Percentiles rank a stretch among this genome's conserved stretches.
These are phyloP conservation scores for Lentinula guzmanii DNA, from an alignment of 768 basidiomycete genomes.

Conservation along the genomic window DNA sequence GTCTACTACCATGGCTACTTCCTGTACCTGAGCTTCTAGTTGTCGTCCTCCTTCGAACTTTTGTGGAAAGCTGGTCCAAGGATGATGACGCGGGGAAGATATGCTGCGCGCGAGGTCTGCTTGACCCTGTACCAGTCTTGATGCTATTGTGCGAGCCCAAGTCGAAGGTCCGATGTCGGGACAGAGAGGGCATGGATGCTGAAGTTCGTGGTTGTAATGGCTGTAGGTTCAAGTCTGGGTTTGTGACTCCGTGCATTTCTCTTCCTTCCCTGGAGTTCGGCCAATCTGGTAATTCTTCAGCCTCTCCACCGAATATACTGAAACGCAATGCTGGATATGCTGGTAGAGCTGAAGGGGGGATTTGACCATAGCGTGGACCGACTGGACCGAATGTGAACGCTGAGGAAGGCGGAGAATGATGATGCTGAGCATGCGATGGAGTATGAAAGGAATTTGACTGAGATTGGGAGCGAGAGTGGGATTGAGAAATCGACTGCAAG, in stretches of 20 bases:
- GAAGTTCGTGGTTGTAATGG: constrained; percentile 1
- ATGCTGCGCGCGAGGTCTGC: constrained; percentile 4
- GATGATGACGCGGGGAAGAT: constrained; percentile 5
- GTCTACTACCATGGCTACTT: not conserved
- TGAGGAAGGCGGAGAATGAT: not conserved
- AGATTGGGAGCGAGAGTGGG: constrained; percentile 3
- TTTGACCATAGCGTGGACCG: not conserved
- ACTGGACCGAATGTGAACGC: constrained; percentile 4
- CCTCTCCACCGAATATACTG: not conserved
- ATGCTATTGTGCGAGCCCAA: not conserved
- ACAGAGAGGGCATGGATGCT: constrained; percentile 4
- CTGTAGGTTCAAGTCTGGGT: not conserved
- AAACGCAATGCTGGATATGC: not conserved
- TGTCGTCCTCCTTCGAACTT: not conserved
- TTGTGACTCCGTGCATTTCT: not conserved
- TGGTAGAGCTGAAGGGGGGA: not conserved
- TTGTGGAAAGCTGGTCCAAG: not conserved
- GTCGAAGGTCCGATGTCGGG: not conserved
- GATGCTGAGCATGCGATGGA: not conserved
- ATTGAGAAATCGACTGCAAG: not conserved
- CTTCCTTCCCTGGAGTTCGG: not conserved
- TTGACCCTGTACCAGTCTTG: not conserved
- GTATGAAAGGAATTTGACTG: not conserved
- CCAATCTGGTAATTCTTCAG: not conserved
- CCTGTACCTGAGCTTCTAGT: not conserved